These are phyloP conservation scores for Termitomyces sp. DNA, from an alignment of 768 basidiomycete genomes.

Conservation along the genomic window DNA sequence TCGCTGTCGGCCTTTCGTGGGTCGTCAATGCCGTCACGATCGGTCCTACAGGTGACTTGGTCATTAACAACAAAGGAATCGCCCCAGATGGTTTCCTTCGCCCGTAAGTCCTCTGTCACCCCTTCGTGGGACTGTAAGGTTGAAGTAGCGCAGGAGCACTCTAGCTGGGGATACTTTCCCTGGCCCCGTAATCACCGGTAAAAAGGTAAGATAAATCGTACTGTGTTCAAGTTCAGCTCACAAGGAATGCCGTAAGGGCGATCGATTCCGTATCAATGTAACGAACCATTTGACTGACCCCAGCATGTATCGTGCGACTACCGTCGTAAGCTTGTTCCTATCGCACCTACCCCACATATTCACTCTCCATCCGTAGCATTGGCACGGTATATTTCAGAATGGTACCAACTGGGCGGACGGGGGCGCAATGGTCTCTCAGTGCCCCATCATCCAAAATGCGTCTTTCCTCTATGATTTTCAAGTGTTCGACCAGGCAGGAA, in stretches of 20 bases:
- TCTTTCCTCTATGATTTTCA: slow-evolving; percentile 30
- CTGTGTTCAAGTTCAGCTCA: too few relatives aligned
- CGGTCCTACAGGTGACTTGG: not conserved
- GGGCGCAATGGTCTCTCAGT: slow-evolving; percentile 27
- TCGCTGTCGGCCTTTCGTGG: not conserved
- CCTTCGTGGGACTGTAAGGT: not conserved
- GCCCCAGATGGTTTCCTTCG: slow-evolving; percentile 4
- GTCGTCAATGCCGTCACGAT: not conserved
- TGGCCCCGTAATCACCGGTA: not conserved
- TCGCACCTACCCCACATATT: not conserved
- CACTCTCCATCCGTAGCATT: slow-evolving; percentile 22
- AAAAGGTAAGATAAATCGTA: not conserved
- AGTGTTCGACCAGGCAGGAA: slow-evolving; percentile 13
- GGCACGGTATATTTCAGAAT: slow-evolving; percentile 32
- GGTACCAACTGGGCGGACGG: slow-evolving; percentile 35
- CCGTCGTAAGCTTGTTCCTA: not conserved
- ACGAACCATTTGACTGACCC: slow-evolving; percentile 2
- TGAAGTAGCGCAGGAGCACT: not conserved
- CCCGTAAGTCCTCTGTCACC: not conserved
- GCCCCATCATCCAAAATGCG: slow-evolving; percentile 27
- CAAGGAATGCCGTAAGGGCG: not conserved
- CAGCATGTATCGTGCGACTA: slow-evolving; percentile 4
- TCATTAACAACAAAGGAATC: slow-evolving; percentile 3
- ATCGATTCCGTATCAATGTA: slow-evolving; percentile 2
- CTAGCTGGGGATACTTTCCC: slow-evolving; percentile 2